Evolutionary conservation across 2,329 filamentous ascomycete species (phyloP).

Genomic region (Ceratocystis papillata): DNA sequence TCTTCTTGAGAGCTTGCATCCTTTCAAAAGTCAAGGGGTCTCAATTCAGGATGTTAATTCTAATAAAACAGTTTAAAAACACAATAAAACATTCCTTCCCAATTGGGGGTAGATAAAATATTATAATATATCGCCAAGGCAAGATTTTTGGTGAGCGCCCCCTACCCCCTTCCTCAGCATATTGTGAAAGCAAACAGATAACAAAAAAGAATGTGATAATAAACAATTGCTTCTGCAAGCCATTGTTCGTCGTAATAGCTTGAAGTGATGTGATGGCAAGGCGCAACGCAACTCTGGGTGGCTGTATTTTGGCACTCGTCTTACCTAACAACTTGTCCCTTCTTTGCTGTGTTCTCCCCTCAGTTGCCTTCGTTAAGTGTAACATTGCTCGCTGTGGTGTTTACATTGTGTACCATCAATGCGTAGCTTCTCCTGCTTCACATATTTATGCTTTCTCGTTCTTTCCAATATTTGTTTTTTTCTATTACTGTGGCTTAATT

Average conservation of each 20-base stretch:
- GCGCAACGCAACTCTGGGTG: background rate
- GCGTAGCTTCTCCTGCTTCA: background rate
- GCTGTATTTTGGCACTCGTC: background rate
- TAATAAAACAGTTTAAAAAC: conserved; percentile 4
- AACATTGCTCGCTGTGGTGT: conserved; percentile 5
- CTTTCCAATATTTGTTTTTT: background rate
- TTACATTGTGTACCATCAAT: conserved; percentile 1
- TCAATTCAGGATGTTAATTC: conserved; percentile 3
- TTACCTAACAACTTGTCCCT: background rate
- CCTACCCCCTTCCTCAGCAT: background rate
- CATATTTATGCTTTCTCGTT: background rate
- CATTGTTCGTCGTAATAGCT: background rate
- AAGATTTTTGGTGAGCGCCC: background rate
- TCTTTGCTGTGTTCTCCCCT: background rate
- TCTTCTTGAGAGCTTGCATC: conserved; percentile 9
- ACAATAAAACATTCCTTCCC: background rate
- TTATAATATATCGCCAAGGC: background rate
- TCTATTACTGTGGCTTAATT: background rate
- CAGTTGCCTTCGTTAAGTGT: background rate
- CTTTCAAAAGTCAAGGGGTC: conserved; percentile 5
- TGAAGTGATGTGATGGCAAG: background rate
- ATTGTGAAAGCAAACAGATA: background rate
- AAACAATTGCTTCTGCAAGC: background rate
- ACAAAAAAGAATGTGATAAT: background rate
- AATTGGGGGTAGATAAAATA: background rate